Percentiles rank a stretch among this genome's conserved stretches.
Evolutionary conservation across 2,329 filamentous ascomycete genomes (phyloP).

Genomic region (Cercospora sojina): DNA sequence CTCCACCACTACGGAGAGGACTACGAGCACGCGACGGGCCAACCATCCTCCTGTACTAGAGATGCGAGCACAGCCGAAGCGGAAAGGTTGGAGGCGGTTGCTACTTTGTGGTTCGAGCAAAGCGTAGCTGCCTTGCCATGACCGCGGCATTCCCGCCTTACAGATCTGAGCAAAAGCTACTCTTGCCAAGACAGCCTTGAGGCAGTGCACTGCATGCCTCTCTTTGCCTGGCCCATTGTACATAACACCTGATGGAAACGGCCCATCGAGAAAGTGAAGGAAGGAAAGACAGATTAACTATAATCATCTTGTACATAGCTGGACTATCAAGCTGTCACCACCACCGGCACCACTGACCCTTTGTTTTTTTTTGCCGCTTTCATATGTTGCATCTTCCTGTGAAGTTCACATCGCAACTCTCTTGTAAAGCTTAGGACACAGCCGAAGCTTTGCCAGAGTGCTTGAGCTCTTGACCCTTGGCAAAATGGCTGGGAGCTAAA

Average conservation of each 20-base stretch:
- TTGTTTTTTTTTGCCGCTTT: neutral
- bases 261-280: neutral
- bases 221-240: neutral
- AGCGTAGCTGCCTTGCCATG: too few relatives aligned
- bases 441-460: neutral
- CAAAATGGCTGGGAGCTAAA: neutral
- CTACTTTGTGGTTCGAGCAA: constrained; percentile 12
- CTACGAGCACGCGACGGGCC: constrained; percentile 3
- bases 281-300: neutral
- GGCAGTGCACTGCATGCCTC: neutral
- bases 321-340: neutral
- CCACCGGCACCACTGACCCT: neutral
- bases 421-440: neutral
- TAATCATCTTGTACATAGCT: neutral
- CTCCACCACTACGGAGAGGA: constrained; percentile 14
- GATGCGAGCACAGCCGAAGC: neutral
- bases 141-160: too few relatives aligned
- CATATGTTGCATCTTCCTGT: neutral
- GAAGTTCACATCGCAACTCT: neutral
- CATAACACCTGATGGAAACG: neutral
- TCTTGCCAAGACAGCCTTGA: neutral
- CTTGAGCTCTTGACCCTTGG: neutral
- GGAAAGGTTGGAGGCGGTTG: constrained; percentile 15
- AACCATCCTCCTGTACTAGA: neutral
- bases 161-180: too few relatives aligned